Base-by-base conservation (phyloP, 345 rosid species). In the Pugionium cornutum region DNA sequence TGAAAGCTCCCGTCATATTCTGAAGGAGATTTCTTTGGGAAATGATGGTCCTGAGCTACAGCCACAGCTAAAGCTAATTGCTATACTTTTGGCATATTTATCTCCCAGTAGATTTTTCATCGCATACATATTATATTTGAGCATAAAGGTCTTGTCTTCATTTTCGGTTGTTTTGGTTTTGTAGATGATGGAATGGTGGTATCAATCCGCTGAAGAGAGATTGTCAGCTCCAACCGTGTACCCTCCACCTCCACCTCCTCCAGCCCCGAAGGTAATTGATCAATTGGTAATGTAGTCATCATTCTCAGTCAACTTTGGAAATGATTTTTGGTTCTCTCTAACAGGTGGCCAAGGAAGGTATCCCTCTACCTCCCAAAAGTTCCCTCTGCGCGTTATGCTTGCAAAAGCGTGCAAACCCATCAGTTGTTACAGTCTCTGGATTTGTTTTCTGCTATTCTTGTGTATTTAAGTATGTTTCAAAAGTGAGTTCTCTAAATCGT, bases 101-200 rank as follows among this genome's bases (percentile, higher is more conserved):
- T 48, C 44, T 62, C 47, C 34, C 28, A 0, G 32, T 44, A 62
- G 18, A 45, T 27, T 43, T 47, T 48, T 44, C 40, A 39, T 27
- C 7, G 6, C 27, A 28, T 48, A n/a, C 43, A 10, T 42, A 7
- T 7, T 2, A n/a, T 10, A 4, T 46, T 57, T 46, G 48, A 56
- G 30, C 41, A 30, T 58, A 28, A 62, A 49, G 25, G 5, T 45
- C 43, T 45, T 0, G 7, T 4, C 18, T 51, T 51, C n/a, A 3
- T 25, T 29, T 32, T 39, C 6, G 6, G 64, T 55, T 71, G 31
- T 40, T 71, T 40, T 48, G 9, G 33, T 67, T 62, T 11, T 28
- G 18, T 64, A 94, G 99, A 94, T 94, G 97, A 94, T 94, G 99
- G 99, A 94, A 54, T 94, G 99, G 99, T 94, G 97, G 99, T 94